Evolutionary conservation across 257 asterid species (phyloP).

Genomic region (Nicotiana obtusifolia): DNA sequence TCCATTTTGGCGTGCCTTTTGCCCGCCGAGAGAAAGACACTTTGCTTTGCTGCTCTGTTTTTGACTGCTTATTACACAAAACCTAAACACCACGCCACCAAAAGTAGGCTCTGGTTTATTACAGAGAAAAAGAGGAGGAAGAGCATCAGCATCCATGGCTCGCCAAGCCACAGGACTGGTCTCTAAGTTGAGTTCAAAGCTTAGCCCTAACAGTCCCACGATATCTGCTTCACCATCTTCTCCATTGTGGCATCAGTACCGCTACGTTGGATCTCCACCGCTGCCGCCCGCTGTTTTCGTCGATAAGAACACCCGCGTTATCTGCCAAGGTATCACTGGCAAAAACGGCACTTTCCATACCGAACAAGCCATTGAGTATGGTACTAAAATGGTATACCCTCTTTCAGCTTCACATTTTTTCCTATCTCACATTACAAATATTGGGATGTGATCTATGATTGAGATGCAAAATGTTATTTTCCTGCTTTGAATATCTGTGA

Average conservation of each 20-base stretch:
- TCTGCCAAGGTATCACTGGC: conserved; percentile 94
- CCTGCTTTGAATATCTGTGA: not conserved
- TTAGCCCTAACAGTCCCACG: conserved; percentile 11
- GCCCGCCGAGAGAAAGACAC: no score
- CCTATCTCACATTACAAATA: no score
- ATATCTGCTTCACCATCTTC: conserved; percentile 14
- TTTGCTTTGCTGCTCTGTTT: not conserved
- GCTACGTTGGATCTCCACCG: conserved; percentile 71
- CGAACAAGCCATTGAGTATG: conserved; percentile 95
- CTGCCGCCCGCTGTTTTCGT: conserved; percentile 83
- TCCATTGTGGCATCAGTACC: conserved; percentile 44
- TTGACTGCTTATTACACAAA: not conserved
- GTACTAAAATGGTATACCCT: conserved; percentile 69
- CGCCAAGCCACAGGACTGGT: conserved; percentile 65
- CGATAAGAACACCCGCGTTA: conserved; percentile 89
- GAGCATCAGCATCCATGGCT: conserved; percentile 33
- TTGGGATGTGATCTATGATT: not conserved
- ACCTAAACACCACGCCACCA: not conserved
- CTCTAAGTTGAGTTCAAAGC: conserved; percentile 49
- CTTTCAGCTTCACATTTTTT: not conserved
- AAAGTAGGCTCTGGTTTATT: not conserved
- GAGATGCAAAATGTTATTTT: not conserved
- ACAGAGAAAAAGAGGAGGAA: not conserved
- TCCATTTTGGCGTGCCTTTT: no score
- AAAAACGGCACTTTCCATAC: conserved; percentile 94